Evolutionary conservation across 768 basidiomycete species (phyloP), one percentile per base, ranked within the genome.

Genomic region (Phaeolepiota aurea): DNA sequence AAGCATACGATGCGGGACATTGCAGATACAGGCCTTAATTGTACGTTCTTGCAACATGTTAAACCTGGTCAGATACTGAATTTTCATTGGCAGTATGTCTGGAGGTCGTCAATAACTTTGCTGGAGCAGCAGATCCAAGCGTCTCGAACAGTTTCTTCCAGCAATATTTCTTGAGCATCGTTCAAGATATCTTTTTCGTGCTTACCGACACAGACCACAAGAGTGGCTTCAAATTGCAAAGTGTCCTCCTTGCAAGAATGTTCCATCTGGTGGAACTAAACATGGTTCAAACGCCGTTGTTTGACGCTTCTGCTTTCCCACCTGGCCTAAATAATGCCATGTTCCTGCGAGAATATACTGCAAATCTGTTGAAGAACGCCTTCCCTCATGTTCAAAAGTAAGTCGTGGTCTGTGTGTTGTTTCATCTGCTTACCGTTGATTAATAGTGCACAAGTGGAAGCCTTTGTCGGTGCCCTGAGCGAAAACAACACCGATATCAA

Each of bases 1-100:
- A 99, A 99, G 62, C 96, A 99, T 66, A 97, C 90, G 12, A 92
- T 96, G 90, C 79, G 94, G 41, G 94, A 98, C 61, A 96, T 99
- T 46, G 89, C 91, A 3, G 94, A 98, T 56, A 87, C 84, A 32
- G 87, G 87, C 32, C 61, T 89, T 44, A 87, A 82, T 53, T 56
- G 87, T 89, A 64, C 13, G 33, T 44, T 25, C 41, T 35, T 34
- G 2, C n/a, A n/a, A n/a, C n/a, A n/a, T n/a, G n/a, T n/a, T 21
- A 11, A 33, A 44, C 16, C 32, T 34, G 4, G 15, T 42, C 34
- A 49, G 12, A 3, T 40, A 30, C 13, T 30, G 19, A 41, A 38
- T 19, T 47, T 34, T 15, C 28, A 23, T 36, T 9, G 46, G 25
- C 44, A 91, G 93, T 97, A 58, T 90, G 86, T 53, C 65, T 91